Base-by-base conservation (phyloP, 805 yeast genomes). In the Saturnispora sekii region DNA sequence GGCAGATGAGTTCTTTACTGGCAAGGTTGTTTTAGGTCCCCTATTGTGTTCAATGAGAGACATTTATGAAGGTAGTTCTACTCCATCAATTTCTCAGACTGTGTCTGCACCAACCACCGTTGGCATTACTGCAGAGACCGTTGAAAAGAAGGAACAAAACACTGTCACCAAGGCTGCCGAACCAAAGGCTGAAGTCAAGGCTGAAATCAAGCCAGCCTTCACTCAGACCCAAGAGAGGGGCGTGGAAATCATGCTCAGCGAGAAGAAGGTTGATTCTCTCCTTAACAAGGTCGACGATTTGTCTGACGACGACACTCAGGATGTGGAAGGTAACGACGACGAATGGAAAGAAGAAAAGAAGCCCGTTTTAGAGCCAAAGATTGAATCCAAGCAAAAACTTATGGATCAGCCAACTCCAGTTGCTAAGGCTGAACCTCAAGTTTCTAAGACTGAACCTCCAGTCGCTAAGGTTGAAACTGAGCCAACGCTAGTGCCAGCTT, bases 21-120 rank as follows among this genome's bases (percentile, higher is more conserved):
- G 97, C 32, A 81, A 86, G 60, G 72, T 72, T 26, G 81, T 81
- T n/a, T 77, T 77, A 48, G 93, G 94, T 9, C 98, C 98, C 14
- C 66, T 85, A 43, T 67, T 90, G 51, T 67, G 86, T 53, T 74
- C 80, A 32, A 75, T 94, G 82, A 81, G 74, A 59, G 76, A 84
- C 10, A 53, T 89, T 14, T 90, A 75, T 60, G 90, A 88, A n/a
- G 95, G 95, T 17, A 60, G 75, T 4, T 74, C 70, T 32, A 73
- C 80, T 12, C 78, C 86, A 31, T 60, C 68, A 16, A 64, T 73
- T 34, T 65, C 60, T 37, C 67, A 67, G 41, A 62, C 76, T 2
- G 61, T 71, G 63, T 7, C 49, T 47, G 30, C 59, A 3, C 38
- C 46, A 32, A 21, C 30, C 14, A 16, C 17, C 28, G 49, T 44